Conservation (phyloP, 177 flowering plant genomes). For the Telopea speciosissima region DNA sequence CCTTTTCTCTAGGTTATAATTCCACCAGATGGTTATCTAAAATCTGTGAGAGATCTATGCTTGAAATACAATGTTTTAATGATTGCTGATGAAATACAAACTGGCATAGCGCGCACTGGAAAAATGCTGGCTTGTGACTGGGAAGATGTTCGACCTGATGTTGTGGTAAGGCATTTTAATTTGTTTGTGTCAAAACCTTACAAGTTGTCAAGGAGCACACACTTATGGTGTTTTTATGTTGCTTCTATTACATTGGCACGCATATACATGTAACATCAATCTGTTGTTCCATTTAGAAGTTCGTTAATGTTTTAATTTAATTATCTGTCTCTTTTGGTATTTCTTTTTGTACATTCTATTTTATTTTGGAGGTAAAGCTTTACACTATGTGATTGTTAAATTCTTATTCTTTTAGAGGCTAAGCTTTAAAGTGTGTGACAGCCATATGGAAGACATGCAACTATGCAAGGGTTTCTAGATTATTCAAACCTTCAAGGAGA, state of each 20-base stretch:
- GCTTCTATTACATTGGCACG: neutral
- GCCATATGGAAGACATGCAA: neutral
- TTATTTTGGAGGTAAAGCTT: too few relatives aligned
- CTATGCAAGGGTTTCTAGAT: too few relatives aligned
- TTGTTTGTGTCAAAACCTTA: neutral
- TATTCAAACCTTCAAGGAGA: neutral
- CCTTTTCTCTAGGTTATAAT: conserved; percentile 53
- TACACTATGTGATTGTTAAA: too few relatives aligned
- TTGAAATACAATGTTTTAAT: conserved; percentile 70
- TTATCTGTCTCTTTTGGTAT: neutral
- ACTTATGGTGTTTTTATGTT: neutral
- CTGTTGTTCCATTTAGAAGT: neutral
- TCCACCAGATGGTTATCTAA: conserved; percentile 90
- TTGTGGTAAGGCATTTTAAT: conserved; percentile 62
- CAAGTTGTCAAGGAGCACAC: neutral
- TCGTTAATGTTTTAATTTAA: too few relatives aligned
- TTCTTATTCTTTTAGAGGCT: neutral
- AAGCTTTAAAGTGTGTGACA: neutral
- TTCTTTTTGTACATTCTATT: too few relatives aligned
- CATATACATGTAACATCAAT: neutral
- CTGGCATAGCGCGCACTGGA: conserved; percentile 88
- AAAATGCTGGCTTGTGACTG: conserved; percentile 93
- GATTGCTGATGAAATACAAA: conserved; percentile 99
- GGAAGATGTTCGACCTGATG: conserved; percentile 92
- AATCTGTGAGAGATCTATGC: conserved; percentile 83